phyloP scores from a whole-genome alignment of 768 basidiomycete genomes.

The Favolaschia claudopus region DNA sequence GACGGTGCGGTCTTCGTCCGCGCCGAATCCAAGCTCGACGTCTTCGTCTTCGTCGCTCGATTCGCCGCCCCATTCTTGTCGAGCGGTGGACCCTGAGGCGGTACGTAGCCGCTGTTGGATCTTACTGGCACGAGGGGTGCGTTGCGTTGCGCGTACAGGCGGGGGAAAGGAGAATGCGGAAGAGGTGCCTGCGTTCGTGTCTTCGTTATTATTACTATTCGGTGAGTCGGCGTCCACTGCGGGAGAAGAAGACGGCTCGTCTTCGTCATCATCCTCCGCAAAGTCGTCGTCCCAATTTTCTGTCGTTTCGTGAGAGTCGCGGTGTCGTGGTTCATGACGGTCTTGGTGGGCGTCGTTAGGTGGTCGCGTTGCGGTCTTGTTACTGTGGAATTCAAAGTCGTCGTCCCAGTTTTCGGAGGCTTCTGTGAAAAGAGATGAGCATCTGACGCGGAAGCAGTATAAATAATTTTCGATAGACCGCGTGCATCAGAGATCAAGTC shows the following conservation, averaged over 20 bases:
- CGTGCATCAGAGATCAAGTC: background rate
- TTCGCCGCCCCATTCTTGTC: conserved; percentile 37
- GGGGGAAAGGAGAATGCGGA: conserved; percentile 1
- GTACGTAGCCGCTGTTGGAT: conserved; percentile 1
- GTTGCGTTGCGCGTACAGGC: background rate
- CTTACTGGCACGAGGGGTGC: conserved; percentile 21
- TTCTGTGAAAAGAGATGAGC: conserved; percentile 31
- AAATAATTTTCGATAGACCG: background rate
- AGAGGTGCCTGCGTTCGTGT: background rate
- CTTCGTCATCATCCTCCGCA: conserved; percentile 26
- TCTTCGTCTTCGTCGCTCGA: conserved; percentile 53
- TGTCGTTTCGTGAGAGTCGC: conserved; percentile 21
- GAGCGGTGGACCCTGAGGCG: background rate
- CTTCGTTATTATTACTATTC: background rate
- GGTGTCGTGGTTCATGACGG: conserved; percentile 3
- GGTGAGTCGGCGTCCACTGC: background rate
- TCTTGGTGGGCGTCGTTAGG: conserved; percentile 24
- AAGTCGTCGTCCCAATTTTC: conserved; percentile 49
- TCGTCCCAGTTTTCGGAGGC: conserved; percentile 83
- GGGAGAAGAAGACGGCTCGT: background rate
- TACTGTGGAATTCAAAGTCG: conserved; percentile 70
- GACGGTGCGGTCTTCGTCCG: conserved; percentile 76
- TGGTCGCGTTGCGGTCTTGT: background rate
- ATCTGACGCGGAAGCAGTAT: background rate
- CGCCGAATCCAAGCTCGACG: conserved; percentile 59